Base-by-base conservation (phyloP, 2,329 filamentous ascomycete species). In the Neospermospora avenae region DNA sequence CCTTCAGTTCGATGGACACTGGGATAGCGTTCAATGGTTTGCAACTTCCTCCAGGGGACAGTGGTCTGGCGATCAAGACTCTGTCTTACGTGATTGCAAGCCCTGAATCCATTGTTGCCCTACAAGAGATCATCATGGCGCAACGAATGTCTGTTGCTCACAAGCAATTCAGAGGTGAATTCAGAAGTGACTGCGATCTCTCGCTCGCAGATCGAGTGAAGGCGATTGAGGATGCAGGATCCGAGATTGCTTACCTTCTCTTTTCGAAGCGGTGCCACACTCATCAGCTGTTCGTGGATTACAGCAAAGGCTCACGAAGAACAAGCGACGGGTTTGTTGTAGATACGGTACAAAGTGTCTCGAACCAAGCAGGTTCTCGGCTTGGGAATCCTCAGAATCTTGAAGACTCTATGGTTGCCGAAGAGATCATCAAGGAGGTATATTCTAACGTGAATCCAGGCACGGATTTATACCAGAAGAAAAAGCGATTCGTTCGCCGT, bases 211-310 rank as follows among this genome's bases (percentile, higher is more conserved):
- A 57, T 35, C 25, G 55, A 49, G n/a, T 57, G 28, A 57, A 48
- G 42, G 25, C 34, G 37, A 49, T 57, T 57, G 44, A 57, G 31
- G 28, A 42, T 57, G 22, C 37, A 49, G 37, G 25, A 45, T 31
- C 55, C 14, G 44, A 57, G 18, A 57, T 57, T 57, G 44, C 41
- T 49, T 48, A 57, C 31, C 25, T 45, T 49, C 7, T 57, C 16
- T 44, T 48, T 4, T 31, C 13, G 11, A 57, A 49, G 18, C 46
- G 55, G 28, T 57, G 18, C 16, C 25, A 57, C 42, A 57, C 44
- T 7, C 49, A 57, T 57, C 41, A 57, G n/a, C 41, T 57, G n/a
- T 49, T 57, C 16, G 28, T 57, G 25, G 55, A 57, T 49, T 45
- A 42, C 28, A 46, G 31, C 44, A 37, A 10, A 41, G 55, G 24